These are phyloP conservation scores for Pleurotus platypus DNA, from an alignment of 768 basidiomycete genomes.

Conservation along the genomic window DNA sequence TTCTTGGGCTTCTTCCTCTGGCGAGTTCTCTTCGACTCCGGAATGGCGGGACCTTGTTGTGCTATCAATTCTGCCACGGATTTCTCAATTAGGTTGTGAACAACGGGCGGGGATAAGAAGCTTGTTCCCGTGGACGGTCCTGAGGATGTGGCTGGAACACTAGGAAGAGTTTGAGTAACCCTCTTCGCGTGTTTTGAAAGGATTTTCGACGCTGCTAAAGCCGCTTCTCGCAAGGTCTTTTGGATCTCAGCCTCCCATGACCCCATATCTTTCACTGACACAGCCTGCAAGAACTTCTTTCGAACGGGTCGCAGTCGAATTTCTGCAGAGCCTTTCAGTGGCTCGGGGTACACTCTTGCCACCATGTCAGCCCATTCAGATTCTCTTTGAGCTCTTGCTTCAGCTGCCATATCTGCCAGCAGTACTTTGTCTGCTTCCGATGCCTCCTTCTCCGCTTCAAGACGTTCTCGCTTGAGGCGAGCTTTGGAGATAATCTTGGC, in stretches of 20 bases:
- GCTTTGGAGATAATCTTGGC: conserved; percentile 41
- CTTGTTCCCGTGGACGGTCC: conserved; percentile 17
- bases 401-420: conserved; percentile 62
- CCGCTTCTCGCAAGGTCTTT: conserved; percentile 53
- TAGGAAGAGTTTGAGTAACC: background rate
- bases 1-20: conserved; percentile 31
- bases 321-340: conserved; percentile 42
- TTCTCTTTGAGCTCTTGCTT: conserved; percentile 55
- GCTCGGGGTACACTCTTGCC: conserved; percentile 46
- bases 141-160: conserved; percentile 1
- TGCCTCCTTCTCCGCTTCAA: conserved; percentile 29
- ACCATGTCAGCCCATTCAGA: conserved; percentile 65
- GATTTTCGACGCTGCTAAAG: conserved; percentile 42
- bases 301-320: conserved; percentile 54
- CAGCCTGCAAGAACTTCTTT: conserved; percentile 55
- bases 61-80: conserved; percentile 47
- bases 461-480: conserved; percentile 28
- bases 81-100: conserved; percentile 45
- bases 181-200: conserved; percentile 24
- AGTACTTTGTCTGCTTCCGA: conserved; percentile 43
- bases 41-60: conserved; percentile 43
- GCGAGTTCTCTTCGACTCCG: conserved; percentile 14
- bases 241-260: conserved; percentile 66
- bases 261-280: conserved; percentile 39
- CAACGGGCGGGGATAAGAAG: conserved; percentile 32